A percentile compares a stretch with the other conserved stretches of the same genome.
Conservation (phyloP, 441 rosid genomes). For the Populus hybrid region DNA sequence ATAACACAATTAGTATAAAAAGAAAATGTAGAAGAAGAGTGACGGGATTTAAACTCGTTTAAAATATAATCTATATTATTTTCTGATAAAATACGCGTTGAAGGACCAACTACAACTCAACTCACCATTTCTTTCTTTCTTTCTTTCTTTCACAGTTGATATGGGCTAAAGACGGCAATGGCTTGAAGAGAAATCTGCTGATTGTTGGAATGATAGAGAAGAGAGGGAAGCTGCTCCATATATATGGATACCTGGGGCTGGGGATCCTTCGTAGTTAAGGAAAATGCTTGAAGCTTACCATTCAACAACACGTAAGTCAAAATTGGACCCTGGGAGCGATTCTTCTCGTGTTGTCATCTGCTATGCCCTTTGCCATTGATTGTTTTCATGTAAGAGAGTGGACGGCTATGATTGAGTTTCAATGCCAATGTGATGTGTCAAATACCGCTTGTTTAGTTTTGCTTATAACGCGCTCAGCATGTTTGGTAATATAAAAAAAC, state of each 20-base stretch:
- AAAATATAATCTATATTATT: too few relatives aligned
- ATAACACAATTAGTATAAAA: background rate
- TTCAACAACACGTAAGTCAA: background rate
- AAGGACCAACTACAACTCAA: too few relatives aligned
- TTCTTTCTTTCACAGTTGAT: too few relatives aligned
- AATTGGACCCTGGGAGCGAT: too few relatives aligned
- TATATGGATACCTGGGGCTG: background rate
- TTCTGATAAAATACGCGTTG: too few relatives aligned
- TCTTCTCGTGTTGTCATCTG: constrained; percentile 7
- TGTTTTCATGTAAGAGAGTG: background rate
- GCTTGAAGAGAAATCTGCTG: too few relatives aligned
- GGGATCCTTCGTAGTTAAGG: background rate
- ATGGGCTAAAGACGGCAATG: too few relatives aligned
- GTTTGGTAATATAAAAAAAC: too few relatives aligned
- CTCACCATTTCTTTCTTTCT: too few relatives aligned
- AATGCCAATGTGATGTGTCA: background rate
- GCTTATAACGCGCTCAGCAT: too few relatives aligned
- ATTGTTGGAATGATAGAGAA: background rate
- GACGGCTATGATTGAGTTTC: constrained; percentile 7
- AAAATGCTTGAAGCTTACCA: background rate
- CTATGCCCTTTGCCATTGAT: constrained; percentile 6
- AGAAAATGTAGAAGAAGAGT: background rate
- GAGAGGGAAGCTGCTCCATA: background rate
- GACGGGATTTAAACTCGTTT: background rate
- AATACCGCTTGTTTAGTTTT: too few relatives aligned